Percentiles rank a stretch among this genome's conserved stretches.
phyloP scores from a whole-genome alignment of 2,329 filamentous ascomycete genomes.

The Colletotrichum viniferum region DNA sequence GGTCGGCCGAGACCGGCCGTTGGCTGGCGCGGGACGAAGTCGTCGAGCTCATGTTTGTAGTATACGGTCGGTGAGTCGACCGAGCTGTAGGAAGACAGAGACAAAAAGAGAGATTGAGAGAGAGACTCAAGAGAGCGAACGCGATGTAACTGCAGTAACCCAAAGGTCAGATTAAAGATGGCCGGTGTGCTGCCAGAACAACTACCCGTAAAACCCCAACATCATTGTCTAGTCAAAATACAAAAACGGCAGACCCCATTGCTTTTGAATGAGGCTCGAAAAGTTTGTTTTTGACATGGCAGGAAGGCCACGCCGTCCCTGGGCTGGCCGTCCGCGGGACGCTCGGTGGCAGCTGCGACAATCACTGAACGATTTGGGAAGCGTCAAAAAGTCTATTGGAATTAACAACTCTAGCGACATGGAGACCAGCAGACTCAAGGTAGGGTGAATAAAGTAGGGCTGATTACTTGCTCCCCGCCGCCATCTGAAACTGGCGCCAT shows the following conservation, averaged over 20 bases:
- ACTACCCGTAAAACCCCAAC: neutral
- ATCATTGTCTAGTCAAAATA: no score
- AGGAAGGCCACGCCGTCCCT: neutral
- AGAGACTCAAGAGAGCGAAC: neutral
- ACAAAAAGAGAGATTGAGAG: neutral
- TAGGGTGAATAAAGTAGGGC: neutral
- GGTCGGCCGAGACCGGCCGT: slow-evolving; percentile 17
- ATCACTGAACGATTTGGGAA: slow-evolving; percentile 3
- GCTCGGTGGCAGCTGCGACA: slow-evolving; percentile 4
- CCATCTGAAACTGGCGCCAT: slow-evolving; percentile 10
- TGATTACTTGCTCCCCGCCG: neutral
- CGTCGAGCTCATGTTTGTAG: neutral
- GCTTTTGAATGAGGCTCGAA: neutral
- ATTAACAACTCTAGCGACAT: neutral
- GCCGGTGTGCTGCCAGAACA: slow-evolving; percentile 14
- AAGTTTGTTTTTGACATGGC: neutral
- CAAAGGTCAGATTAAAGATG: neutral
- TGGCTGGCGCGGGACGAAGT: neutral
- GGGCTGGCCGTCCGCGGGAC: neutral
- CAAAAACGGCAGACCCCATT: neutral
- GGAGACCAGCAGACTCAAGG: neutral
- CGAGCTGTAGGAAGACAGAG: neutral
- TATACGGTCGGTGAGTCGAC: neutral
- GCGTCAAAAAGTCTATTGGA: slow-evolving; percentile 8
- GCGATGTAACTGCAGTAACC: neutral